Conservation (phyloP, 176 grass and related monocot species). For the Ensete glaucum region DNA sequence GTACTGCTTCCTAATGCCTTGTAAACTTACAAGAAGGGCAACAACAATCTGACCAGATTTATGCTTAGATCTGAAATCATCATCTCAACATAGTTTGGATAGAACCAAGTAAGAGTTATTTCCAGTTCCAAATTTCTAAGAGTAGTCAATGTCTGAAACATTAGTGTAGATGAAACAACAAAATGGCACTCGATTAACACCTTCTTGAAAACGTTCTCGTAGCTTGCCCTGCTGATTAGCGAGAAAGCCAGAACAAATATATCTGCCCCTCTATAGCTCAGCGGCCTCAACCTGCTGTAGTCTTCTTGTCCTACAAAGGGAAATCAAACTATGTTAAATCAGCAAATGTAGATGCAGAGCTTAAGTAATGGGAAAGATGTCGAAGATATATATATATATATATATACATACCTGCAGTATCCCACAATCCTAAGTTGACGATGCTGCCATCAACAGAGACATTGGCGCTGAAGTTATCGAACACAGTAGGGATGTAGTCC, state of each 20-base stretch:
- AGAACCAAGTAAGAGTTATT: background rate
- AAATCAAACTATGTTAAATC: background rate
- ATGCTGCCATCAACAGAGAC: slow-evolving; percentile 67
- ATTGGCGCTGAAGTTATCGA: slow-evolving; percentile 81
- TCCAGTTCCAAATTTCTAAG: no score
- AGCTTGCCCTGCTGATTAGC: slow-evolving; percentile 88
- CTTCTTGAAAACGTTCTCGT: slow-evolving; percentile 94
- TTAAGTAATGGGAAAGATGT: background rate
- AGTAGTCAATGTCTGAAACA: background rate
- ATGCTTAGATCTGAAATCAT: no score
- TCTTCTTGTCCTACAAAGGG: slow-evolving; percentile 68
- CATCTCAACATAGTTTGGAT: background rate
- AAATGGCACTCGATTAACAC: slow-evolving; percentile 4
- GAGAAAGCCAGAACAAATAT: slow-evolving; percentile 92
- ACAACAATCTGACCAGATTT: no score
- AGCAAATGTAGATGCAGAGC: background rate
- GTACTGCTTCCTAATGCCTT: no score
- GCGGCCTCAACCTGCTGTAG: slow-evolving; percentile 82
- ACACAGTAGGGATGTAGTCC: slow-evolving; percentile 80
- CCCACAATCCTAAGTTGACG: slow-evolving; percentile 58
- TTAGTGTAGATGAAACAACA: background rate
- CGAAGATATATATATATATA: background rate
- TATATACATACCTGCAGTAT: slow-evolving; percentile 42
- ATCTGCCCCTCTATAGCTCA: slow-evolving; percentile 85
- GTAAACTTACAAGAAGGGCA: no score